Evolutionary conservation across 768 basidiomycete species (phyloP), one percentile per base, ranked within the genome.

Genomic region (Lentinula boryana): DNA sequence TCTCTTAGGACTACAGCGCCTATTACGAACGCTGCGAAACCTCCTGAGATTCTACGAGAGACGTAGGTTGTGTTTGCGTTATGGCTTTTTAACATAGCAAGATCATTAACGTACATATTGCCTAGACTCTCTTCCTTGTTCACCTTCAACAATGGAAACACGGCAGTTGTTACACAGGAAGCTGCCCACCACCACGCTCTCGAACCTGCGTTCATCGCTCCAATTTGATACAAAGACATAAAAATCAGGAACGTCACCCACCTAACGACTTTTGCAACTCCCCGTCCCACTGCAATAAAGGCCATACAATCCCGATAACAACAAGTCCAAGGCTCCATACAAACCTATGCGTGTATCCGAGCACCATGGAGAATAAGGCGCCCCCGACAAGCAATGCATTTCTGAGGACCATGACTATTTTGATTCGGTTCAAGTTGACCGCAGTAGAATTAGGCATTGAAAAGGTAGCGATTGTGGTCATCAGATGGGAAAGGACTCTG

Each of bases 111-210:
- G 68, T 60, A 91, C 92, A 93, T 85, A 3, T 77, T 67, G 1
- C 66, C 27, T 21, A 88, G 60, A 62, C 75, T 84, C 71, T 93
- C 92, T 23, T 75, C 72, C 68, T 90, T 89, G 61, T 93, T 85
- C 2, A 93, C 88, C 7, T 82, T 74, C 31, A 93, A 77, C 31
- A 89, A 68, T 0, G 91, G 91, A 66, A 93, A 94, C 2, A 90
- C 64, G 0, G 80, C 81, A 0, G 81, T 82, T n/a, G 75, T 63
- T 1, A 83, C 63, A 68, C 86, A 91, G 5, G 78, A 75, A 15
- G 67, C 18, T 1, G 68, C 66, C 88, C 88, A 92, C 31, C 33
- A 40, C 56, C 40, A 51, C n/a, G 38, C 16, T 43, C 41, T 57
- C 8, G 10, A 40, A 13, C 55, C 55, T 56, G 40, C 31, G 31